Evolutionary conservation across 73 alveolate genomes (phyloP).

Genomic region (Paramecium primaurelia): DNA sequence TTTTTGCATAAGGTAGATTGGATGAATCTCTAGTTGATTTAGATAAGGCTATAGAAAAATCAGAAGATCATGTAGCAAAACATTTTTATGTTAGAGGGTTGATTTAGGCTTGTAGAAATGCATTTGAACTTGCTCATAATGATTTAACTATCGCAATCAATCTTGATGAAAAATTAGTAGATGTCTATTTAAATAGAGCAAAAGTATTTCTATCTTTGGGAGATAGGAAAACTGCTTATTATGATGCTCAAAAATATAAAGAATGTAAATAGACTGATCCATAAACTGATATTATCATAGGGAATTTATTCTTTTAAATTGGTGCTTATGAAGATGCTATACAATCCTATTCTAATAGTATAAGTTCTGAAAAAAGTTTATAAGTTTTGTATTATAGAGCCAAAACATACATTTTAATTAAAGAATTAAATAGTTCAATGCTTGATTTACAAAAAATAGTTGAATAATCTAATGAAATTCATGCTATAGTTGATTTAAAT

Average conservation of each 20-base stretch:
- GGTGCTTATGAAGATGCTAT: slow-evolving; percentile 53
- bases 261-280: neutral
- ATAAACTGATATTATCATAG: neutral
- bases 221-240: slow-evolving; percentile 26
- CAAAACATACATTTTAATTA: neutral
- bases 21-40: slow-evolving; percentile 25
- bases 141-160: slow-evolving; percentile 53
- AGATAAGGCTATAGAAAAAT: slow-evolving; percentile 46
- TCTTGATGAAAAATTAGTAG: slow-evolving; percentile 26
- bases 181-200: slow-evolving; percentile 37
- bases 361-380: neutral
- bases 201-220: neutral
- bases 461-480: slow-evolving; percentile 28
- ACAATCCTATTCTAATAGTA: neutral
- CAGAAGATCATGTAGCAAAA: slow-evolving; percentile 54
- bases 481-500: neutral
- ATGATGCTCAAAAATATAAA: neutral
- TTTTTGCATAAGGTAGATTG: neutral
- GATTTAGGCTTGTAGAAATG: slow-evolving; percentile 5
- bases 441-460: slow-evolving; percentile 25
- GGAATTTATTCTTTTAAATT: neutral
- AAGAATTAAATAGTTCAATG: slow-evolving; percentile 49
- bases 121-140: slow-evolving; percentile 12
- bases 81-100: slow-evolving; percentile 53
- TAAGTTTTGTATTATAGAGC: slow-evolving; percentile 50